Base-by-base conservation (phyloP, 73 alveolate genomes). In the Paramecium biaurelia region DNA sequence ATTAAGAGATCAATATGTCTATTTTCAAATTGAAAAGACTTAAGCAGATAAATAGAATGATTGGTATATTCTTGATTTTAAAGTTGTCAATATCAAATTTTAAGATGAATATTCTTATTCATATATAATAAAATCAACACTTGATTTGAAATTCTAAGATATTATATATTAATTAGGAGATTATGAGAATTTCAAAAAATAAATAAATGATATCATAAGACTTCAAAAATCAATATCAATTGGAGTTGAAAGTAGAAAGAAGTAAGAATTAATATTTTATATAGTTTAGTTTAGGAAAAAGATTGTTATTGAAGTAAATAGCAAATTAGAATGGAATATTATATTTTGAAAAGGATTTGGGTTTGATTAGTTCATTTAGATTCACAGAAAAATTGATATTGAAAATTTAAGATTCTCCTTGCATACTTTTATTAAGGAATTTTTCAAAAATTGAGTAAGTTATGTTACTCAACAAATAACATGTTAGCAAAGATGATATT, bases 261-360 rank as follows among this genome's bases (percentile, higher is more conserved):
- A 79, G 90, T 79, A 79, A 79, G 30, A 7, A 74, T 32, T 20
- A 2, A 21, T 14, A 18, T 79, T 37, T 79, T 24, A 38, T 58
- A 63, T 63, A 30, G 26, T 30, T 43, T 12, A 79, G 90, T 24
- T 79, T 79, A 79, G 90, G 90, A 21, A 79, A 79, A 45, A 79
- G 74, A 43, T 11, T 21, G 18, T 43, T 79, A 30, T 79, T 79
- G 47, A 79, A 79, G 23, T 18, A 42, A 21, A 21, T 41, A 20
- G 90, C 90, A 24, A 18, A 21, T 45, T 9, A 41, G 11, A 21
- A 42, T 23, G 90, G 90, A 2, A 30, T 41, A 9, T 21, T 41
- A 12, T 79, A 79, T 79, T 38, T 41, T 21, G 90, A 79, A 26
- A 79, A 79, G n/a, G 90, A 79, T 79, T 30, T 79, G 11, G 70